Base-by-base conservation (phyloP, 2,329 filamentous ascomycete genomes). In the Clonostachys rhizophaga region DNA sequence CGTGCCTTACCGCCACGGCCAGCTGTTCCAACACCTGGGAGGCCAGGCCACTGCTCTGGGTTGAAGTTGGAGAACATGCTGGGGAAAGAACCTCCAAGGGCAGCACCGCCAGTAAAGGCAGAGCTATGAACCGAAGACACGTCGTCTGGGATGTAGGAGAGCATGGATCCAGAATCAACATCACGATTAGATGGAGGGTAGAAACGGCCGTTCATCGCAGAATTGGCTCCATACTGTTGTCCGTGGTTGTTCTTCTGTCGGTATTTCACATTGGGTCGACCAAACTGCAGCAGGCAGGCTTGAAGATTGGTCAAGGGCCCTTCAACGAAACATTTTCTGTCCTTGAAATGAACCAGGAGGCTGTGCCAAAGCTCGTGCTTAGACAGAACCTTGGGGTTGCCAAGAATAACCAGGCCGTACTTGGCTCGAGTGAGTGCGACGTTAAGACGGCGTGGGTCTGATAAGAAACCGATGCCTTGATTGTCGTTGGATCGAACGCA, bases 321-420 rank as follows among this genome's bases (percentile, higher is more conserved):
- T 65, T 99, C 94, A 6, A 99, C 94, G 12, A 99, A 81, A 64
- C 92, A 97, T 59, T 95, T 95, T 57, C 84, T 85, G 64, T 97
- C 91, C 74, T 97, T 97, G 79, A 96, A 99, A 66, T 99, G 94
- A 37, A 92, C 79, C 35, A 99, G 76, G 24, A 99, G 81, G 60
- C 91, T 91, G 65, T 99, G 94, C 94, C 94, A 99, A 37, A 99
- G 77, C 52, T 95, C 94, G 64, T 99, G 94, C 75, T 99, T 99
- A 39, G 91, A 94, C 40, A 99, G 74, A 36, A 99, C 91, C 71
- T 97, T 97, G 34, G 94, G 94, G 61, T 99, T 99, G 53, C 94
- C 94, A 9, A 99, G 83, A 61, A 99, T 96, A 50, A 96, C 94
- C 34, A 97, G 75, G 49, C 94, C 94, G 60, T 92, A 99, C 69